Base-by-base conservation (phyloP, 805 yeast genomes). In the Priceomyces fermenticarens region DNA sequence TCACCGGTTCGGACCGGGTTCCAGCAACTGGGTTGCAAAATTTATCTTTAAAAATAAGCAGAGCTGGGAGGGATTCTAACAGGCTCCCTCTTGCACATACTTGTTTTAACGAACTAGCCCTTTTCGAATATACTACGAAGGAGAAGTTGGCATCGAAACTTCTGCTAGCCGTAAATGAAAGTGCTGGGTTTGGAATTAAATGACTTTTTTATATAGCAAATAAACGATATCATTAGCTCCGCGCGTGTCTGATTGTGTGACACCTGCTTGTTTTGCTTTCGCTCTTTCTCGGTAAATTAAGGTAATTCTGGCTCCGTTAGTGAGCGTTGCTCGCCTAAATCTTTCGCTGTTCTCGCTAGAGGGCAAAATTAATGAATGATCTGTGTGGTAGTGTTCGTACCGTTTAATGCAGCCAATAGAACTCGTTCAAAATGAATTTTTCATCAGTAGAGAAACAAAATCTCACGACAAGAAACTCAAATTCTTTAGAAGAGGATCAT, bases 11-110 rank as follows among this genome's bases (percentile, higher is more conserved):
- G 1, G 96, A 88, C 54, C 68, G 97, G 34, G 72, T 93, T 6
- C 98, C 99, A 0, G 95, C 97, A 0, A 87, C 96, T 0, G 99
- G 99, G 0, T 72, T 88, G 23, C 82, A 85, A 25, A 83, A 85
- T 38, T 65, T 91, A 66, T 71, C 72, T 33, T 83, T 93, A 53
- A 82, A 82, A 45, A 77, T 91, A n/a, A 77, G 83, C 11, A 75
- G 76, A 40, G 46, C 46, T 17, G 66, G 62, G 5, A 51, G 46
- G 1, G 71, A 67, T 26, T 58, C 66, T 29, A 69, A 75, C 1
- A 67, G 83, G 36, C 63, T 90, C 12, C 98, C 98, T 0, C 67
- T 84, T 11, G 88, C 97, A 0, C 98, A 91, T 57, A 93, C 98
- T 0, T 91, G 99, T 53, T 91, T 93, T 67, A 93, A 91, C 57